Evolutionary conservation across 2,329 filamentous ascomycete species (phyloP).

Genomic region (Xylaria multiplex): DNA sequence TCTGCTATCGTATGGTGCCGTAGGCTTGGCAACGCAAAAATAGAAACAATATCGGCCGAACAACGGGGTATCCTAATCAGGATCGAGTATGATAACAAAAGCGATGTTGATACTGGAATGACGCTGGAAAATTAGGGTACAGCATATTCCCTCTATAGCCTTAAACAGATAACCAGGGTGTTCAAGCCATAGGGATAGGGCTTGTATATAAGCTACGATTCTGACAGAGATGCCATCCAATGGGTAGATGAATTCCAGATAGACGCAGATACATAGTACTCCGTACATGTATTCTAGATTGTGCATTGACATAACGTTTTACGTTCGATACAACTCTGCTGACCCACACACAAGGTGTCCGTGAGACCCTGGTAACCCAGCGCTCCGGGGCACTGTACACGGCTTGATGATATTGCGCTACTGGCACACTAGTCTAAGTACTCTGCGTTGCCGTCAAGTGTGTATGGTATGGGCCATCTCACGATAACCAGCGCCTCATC

Average conservation of each 20-base stretch:
- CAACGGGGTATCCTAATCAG: not conserved
- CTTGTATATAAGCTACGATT: not conserved
- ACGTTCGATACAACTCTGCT: constrained; percentile 26
- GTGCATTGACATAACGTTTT: constrained; percentile 27
- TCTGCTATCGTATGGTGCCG: not conserved
- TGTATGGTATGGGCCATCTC: not conserved
- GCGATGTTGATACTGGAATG: no score
- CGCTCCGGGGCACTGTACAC: constrained; percentile 14
- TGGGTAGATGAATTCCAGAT: constrained; percentile 29
- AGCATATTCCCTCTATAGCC: not conserved
- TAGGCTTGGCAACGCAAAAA: constrained; percentile 25
- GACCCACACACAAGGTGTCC: constrained; percentile 16
- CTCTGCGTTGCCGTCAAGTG: not conserved
- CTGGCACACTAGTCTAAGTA: not conserved
- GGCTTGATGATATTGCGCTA: no score
- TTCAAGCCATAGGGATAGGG: constrained; percentile 8
- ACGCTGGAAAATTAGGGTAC: not conserved
- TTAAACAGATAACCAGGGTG: constrained; percentile 6
- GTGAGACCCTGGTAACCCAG: constrained; percentile 24
- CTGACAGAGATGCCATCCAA: constrained; percentile 14
- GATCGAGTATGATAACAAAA: not conserved
- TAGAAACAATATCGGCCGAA: constrained; percentile 18
- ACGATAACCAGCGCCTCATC: not conserved
- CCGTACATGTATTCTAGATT: constrained; percentile 10
- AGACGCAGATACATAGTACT: constrained; percentile 9